Conservation (phyloP, 2,329 filamentous ascomycete species). For the Coniochaeta hoffmannii region DNA sequence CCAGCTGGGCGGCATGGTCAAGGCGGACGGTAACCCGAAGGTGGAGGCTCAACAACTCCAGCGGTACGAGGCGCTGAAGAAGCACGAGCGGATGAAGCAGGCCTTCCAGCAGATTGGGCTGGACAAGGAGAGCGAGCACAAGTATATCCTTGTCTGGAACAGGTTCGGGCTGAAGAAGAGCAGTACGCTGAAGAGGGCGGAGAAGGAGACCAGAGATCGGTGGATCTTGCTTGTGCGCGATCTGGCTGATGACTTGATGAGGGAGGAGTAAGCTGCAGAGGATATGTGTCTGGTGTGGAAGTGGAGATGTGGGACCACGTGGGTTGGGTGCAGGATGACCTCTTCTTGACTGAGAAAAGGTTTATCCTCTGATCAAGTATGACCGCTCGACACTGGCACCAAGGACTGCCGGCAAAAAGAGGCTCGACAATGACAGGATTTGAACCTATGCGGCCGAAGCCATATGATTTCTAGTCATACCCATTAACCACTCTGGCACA, state of each 20-base stretch:
- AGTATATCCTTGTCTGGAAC: conserved; percentile 12
- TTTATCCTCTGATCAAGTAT: too few relatives aligned
- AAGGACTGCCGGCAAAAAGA: too few relatives aligned
- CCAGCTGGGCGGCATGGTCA: conserved; percentile 9
- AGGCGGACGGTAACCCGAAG: neutral
- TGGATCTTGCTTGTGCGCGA: neutral
- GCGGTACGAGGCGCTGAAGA: conserved; percentile 11
- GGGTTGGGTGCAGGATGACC: too few relatives aligned
- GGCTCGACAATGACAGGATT: too few relatives aligned
- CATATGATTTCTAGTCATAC: too few relatives aligned
- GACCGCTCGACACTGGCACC: too few relatives aligned
- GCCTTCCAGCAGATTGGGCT: conserved; percentile 14
- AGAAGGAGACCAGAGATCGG: neutral
- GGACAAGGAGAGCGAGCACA: conserved; percentile 9
- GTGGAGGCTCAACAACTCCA: conserved; percentile 4
- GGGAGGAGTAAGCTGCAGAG: neutral
- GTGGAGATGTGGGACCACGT: too few relatives aligned
- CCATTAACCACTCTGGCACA: too few relatives aligned
- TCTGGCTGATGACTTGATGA: neutral
- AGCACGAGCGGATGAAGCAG: conserved; percentile 14
- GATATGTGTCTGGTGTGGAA: too few relatives aligned
- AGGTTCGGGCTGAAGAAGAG: neutral
- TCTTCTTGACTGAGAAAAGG: too few relatives aligned
- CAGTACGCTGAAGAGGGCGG: neutral
- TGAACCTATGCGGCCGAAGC: too few relatives aligned